Conservation (phyloP, 495 filamentous ascomycete species). For the Baudoinia panamericana region DNA sequence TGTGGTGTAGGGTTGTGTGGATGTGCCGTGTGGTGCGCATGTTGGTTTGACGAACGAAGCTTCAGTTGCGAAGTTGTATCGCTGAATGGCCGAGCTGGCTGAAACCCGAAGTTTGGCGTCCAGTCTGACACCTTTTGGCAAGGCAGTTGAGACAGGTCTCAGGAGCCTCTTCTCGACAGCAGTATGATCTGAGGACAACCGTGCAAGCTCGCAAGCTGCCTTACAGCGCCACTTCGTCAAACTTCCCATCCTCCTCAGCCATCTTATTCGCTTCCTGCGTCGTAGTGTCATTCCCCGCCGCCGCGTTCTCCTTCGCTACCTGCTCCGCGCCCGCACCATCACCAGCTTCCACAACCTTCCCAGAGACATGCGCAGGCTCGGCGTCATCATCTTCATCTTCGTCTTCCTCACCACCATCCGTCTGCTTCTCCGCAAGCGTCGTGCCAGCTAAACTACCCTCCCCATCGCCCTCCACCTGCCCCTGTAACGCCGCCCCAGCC, state of each 20-base stretch:
- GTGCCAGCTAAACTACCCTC: neutral
- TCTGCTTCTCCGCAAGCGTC: conserved; percentile 1
- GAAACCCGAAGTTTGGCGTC: too few relatives aligned
- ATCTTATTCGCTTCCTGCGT: conserved; percentile 1
- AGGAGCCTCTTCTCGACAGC: too few relatives aligned
- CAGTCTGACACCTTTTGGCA: too few relatives aligned
- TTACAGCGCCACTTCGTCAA: conserved; percentile 3
- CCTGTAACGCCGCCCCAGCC: neutral
- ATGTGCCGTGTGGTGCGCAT: too few relatives aligned
- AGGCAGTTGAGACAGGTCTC: too few relatives aligned
- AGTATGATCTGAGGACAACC: too few relatives aligned
- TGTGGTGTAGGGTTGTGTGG: too few relatives aligned
- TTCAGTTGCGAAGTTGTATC: too few relatives aligned
- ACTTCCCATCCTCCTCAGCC: conserved; percentile 6
- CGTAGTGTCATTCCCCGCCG: neutral
- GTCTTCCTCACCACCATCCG: neutral
- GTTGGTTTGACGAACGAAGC: too few relatives aligned
- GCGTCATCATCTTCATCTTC: neutral
- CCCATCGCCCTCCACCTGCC: neutral
- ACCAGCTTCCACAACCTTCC: neutral
- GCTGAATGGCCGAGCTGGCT: too few relatives aligned
- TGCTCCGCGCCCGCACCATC: conserved; percentile 4
- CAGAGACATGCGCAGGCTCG: too few relatives aligned
- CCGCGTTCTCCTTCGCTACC: neutral
- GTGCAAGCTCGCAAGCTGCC: too few relatives aligned